phyloP scores from a whole-genome alignment of 805 yeast species.

The Zygosaccharomyces siamensis region DNA sequence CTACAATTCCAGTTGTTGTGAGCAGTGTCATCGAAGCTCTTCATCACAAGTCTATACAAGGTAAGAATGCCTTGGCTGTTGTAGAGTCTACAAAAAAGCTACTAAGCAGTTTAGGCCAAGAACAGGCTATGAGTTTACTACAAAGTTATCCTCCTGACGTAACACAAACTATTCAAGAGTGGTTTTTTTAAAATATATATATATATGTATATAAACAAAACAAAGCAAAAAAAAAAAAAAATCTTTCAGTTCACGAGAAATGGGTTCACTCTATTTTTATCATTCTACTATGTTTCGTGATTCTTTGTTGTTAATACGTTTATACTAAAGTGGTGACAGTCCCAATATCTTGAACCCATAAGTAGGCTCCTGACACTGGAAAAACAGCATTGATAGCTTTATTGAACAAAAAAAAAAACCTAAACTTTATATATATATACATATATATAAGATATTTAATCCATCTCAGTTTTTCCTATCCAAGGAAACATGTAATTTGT shows the following conservation, averaged over 20 bases:
- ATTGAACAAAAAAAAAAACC: neutral
- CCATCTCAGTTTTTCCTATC: slow-evolving; percentile 33
- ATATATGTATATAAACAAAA: neutral
- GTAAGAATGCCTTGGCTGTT: slow-evolving; percentile 63
- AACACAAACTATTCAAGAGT: slow-evolving; percentile 54
- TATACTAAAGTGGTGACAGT: neutral
- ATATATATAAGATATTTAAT: neutral
- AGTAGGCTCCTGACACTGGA: neutral
- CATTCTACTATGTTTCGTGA: neutral
- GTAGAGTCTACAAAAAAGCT: slow-evolving; percentile 60
- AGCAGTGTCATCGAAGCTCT: slow-evolving; percentile 72
- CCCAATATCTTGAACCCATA: too few species aligned
- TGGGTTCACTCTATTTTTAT: neutral
- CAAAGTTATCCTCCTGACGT: slow-evolving; percentile 59
- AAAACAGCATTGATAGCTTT: neutral
- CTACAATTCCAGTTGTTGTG: slow-evolving; percentile 55
- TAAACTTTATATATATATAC: neutral
- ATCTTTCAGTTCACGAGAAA: neutral
- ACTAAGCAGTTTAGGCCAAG: slow-evolving; percentile 60
- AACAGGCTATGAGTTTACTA: slow-evolving; percentile 59
- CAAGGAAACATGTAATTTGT: slow-evolving; percentile 50
- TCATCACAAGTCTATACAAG: slow-evolving; percentile 58
- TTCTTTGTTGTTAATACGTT: neutral
- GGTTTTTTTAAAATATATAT: slow-evolving; percentile 40
- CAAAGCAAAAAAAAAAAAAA: neutral